Evolutionary conservation across 2,329 filamentous ascomycete genomes (phyloP).

Genomic region (Cercospora berteroae): DNA sequence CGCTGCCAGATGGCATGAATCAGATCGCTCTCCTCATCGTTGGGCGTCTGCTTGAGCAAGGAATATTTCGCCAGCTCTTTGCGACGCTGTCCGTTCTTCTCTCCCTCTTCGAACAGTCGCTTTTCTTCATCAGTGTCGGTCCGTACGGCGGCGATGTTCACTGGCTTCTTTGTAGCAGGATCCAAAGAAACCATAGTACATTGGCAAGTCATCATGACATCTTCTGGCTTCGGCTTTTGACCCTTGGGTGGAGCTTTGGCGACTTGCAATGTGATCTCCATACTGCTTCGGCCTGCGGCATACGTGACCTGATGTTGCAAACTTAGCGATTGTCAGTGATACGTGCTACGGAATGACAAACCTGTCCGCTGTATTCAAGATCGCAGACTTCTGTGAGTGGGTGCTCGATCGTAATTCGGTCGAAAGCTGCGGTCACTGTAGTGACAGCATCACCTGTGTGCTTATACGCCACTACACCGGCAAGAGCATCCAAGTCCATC

Average conservation of each 20-base stretch:
- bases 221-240: constrained; percentile 55
- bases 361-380: constrained; percentile 65
- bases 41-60: constrained; percentile 65
- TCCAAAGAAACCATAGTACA: constrained; percentile 78
- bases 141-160: constrained; percentile 60
- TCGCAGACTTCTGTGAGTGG: constrained; percentile 76
- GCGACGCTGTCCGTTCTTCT: constrained; percentile 65
- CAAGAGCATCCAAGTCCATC: constrained; percentile 77
- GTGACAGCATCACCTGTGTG: constrained; percentile 64
- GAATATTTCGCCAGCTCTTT: constrained; percentile 61
- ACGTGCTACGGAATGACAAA: neutral
- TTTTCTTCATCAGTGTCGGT: constrained; percentile 65
- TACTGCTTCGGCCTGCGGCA: constrained; percentile 68
- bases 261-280: constrained; percentile 72
- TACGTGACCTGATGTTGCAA: constrained; percentile 55
- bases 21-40: constrained; percentile 67
- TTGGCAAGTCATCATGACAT: constrained; percentile 67
- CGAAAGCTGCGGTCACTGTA: constrained; percentile 63
- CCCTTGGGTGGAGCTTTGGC: constrained; percentile 64
- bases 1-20: constrained; percentile 73
- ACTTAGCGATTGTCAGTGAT: neutral
- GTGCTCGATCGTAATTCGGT: constrained; percentile 65
- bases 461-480: constrained; percentile 73
- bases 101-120: constrained; percentile 60
- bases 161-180: constrained; percentile 64